These are phyloP conservation scores for Pelargonium australe DNA, from an alignment of 441 rosid genomes.

Conservation along the genomic window DNA sequence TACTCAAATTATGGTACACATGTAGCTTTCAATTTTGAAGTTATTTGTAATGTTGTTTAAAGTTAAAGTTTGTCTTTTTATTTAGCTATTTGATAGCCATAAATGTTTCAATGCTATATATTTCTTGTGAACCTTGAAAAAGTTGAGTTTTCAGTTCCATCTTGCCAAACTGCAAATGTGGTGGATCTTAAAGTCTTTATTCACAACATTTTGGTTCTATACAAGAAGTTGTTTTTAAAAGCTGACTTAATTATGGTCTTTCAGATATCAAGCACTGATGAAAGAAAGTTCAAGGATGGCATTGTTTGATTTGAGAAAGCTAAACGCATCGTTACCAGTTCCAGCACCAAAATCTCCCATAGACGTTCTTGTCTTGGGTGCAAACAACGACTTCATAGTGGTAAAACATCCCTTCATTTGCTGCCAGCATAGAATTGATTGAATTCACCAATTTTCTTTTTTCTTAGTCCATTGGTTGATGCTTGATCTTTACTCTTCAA, in stretches of 20 bases:
- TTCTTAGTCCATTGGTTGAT: neutral
- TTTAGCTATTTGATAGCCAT: no score
- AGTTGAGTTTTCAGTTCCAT: no score
- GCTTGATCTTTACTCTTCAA: neutral
- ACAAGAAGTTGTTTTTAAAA: neutral
- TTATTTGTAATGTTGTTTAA: no score
- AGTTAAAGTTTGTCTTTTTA: no score
- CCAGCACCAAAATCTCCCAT: slow-evolving; percentile 41
- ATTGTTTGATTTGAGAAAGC: slow-evolving; percentile 73
- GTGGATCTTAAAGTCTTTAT: neutral
- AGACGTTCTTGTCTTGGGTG: slow-evolving; percentile 65
- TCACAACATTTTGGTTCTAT: neutral
- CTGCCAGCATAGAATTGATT: neutral
- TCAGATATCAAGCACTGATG: slow-evolving; percentile 78
- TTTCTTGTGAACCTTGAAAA: no score
- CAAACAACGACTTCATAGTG: slow-evolving; percentile 78
- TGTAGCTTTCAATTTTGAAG: no score
- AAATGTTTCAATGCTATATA: no score
- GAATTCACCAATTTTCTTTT: neutral
- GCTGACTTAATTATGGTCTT: slow-evolving; percentile 12
- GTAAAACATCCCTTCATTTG: slow-evolving; percentile 26
- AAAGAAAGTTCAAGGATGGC: slow-evolving; percentile 73
- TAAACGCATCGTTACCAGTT: slow-evolving; percentile 83
- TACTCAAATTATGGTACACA: no score
- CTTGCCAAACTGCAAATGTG: no score